A percentile compares a stretch with the other conserved stretches of the same genome.
These are phyloP conservation scores for Iris macrosiphon DNA, from an alignment of 106 monocot species.

Conservation along the genomic window DNA sequence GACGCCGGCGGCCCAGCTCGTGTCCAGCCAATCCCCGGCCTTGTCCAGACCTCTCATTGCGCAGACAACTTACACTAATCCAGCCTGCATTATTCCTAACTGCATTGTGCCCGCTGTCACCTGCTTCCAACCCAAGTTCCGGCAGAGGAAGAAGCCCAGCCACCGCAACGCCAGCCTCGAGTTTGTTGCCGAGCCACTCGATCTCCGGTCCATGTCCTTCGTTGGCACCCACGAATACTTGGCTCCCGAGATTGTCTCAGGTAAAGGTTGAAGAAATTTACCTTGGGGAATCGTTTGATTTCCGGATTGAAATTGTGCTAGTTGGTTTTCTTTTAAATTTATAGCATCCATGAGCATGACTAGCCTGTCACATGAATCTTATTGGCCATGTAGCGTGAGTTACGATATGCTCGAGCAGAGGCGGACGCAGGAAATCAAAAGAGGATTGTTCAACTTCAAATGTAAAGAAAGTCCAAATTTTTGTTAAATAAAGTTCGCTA, in stretches of 20 bases:
- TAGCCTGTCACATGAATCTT: too few species aligned
- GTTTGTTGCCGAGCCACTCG: slow-evolving; percentile 84
- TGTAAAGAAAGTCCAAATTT: too few species aligned
- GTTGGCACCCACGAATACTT: slow-evolving; percentile 95
- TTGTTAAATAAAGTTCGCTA: too few species aligned
- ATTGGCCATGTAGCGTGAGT: too few species aligned
- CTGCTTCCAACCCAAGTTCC: slow-evolving; percentile 45
- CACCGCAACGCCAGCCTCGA: slow-evolving; percentile 19
- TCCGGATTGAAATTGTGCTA: too few species aligned
- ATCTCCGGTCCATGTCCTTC: slow-evolving; percentile 78
- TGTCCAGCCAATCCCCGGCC: slow-evolving; percentile 20
- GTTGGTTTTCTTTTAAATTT: too few species aligned
- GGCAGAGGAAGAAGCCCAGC: slow-evolving; percentile 13
- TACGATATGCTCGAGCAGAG: too few species aligned
- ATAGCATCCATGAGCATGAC: too few species aligned
- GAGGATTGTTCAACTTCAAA: too few species aligned
- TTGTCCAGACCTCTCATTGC: background rate
- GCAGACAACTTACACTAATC: background rate
- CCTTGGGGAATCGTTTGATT: too few species aligned
- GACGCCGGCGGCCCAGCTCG: slow-evolving; percentile 49
- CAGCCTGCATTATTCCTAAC: slow-evolving; percentile 62
- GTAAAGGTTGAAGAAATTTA: too few species aligned
- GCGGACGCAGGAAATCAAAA: too few species aligned
- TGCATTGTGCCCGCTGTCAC: slow-evolving; percentile 79
- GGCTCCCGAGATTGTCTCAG: slow-evolving; percentile 79